Evolutionary conservation across 108 stramenopile species (phyloP).

Genomic region (Craspedostauros australis): DNA sequence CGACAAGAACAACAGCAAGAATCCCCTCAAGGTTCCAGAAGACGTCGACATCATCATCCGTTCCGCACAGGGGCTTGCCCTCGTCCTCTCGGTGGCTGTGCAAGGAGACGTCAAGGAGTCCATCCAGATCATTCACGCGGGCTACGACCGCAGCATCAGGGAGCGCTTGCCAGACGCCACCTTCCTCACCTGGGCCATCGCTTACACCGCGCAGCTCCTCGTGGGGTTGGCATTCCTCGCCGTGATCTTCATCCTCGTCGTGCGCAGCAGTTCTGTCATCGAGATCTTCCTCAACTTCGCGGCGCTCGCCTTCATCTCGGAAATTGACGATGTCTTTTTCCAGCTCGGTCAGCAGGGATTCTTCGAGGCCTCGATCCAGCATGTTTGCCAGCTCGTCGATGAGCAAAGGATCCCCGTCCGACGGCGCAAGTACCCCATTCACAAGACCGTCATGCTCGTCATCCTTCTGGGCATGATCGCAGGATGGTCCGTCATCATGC

Average conservation of each 20-base stretch:
- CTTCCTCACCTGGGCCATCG: no score
- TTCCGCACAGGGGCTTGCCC: no score
- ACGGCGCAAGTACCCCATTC: neutral
- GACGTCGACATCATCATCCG: no score
- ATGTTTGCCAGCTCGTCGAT: neutral
- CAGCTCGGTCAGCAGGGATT: neutral
- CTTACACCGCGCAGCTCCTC: neutral
- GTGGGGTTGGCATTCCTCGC: neutral
- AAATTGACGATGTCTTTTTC: slow-evolving; percentile 3
- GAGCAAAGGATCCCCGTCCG: neutral
- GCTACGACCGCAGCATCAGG: no score
- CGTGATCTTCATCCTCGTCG: slow-evolving; percentile 5
- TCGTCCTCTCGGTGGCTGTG: no score
- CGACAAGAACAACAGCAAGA: no score
- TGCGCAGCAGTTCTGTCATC: neutral
- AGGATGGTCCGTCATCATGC: neutral
- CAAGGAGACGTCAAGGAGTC: no score
- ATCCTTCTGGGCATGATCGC: neutral
- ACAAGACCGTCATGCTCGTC: neutral
- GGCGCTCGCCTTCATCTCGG: slow-evolving; percentile 8
- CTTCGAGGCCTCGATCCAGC: neutral
- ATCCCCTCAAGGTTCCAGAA: no score
- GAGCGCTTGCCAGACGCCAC: no score
- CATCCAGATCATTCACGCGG: no score
- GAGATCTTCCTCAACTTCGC: slow-evolving; percentile 12